These are phyloP conservation scores for Zancudomyces culisetae DNA, from an alignment of 371 early-diverging fungal genomes.

Conservation along the genomic window DNA sequence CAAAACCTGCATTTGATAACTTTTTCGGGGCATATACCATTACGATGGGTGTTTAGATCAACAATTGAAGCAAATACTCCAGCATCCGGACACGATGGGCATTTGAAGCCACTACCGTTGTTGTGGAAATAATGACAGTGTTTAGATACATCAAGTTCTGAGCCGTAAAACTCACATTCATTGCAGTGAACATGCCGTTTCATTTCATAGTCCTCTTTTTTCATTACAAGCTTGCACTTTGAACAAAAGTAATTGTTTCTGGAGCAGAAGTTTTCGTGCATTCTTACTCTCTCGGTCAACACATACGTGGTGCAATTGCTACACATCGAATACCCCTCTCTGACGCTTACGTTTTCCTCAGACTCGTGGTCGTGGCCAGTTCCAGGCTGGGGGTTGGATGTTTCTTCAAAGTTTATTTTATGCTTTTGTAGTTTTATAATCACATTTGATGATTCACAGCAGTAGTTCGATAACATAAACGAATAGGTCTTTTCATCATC, in stretches of 20 bases:
- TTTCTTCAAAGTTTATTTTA: no score
- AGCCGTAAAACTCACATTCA: conserved; percentile 32
- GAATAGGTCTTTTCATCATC: neutral
- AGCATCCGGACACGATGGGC: conserved; percentile 30
- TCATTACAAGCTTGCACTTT: conserved; percentile 42
- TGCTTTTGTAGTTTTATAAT: no score
- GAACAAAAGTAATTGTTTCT: conserved; percentile 55
- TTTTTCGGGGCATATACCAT: conserved; percentile 43
- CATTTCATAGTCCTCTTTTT: conserved; percentile 37
- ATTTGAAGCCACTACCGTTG: conserved; percentile 30
- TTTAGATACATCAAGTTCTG: conserved; percentile 31
- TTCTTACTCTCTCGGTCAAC: conserved; percentile 29
- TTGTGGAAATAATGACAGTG: conserved; percentile 45
- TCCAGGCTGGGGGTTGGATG: no score
- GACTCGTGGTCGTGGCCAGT: no score
- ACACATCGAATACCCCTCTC: no score
- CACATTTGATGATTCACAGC: conserved; percentile 5
- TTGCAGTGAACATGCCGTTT: conserved; percentile 67
- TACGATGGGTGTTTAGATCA: conserved; percentile 43
- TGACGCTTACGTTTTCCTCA: no score
- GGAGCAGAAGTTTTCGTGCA: conserved; percentile 58
- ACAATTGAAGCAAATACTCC: conserved; percentile 21
- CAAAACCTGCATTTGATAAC: conserved; percentile 70
- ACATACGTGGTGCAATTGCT: conserved; percentile 50
- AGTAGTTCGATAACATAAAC: conserved; percentile 1